Evolutionary conservation across 1,284 basidiomycete species (phyloP).

Genomic region (Bondarzewia mesenterica): DNA sequence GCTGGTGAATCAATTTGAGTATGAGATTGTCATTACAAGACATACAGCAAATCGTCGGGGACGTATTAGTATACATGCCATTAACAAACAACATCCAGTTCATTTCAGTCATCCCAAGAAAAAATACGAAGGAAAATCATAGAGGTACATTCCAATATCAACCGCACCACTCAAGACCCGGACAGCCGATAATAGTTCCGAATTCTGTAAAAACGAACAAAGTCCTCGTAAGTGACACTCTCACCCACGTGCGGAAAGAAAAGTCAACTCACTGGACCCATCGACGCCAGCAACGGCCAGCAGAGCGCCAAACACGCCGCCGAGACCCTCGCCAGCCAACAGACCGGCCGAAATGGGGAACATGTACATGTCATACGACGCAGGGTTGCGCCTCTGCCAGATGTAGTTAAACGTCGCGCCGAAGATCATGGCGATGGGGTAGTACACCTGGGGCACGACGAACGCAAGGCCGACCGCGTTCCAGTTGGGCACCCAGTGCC

Average conservation of each 20-base stretch:
- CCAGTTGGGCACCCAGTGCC: conserved; percentile 55
- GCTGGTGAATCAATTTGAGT: too few relatives aligned
- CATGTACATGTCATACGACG: conserved; percentile 48
- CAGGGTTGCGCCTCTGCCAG: conserved; percentile 42
- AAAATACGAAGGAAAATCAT: too few relatives aligned
- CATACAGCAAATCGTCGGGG: too few relatives aligned
- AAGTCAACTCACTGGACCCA: conserved; percentile 18
- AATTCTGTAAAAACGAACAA: neutral
- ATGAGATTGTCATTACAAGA: too few relatives aligned
- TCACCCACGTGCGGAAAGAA: neutral
- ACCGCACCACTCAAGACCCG: neutral
- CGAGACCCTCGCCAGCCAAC: conserved; percentile 63
- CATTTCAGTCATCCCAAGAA: too few relatives aligned
- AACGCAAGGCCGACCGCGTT: conserved; percentile 55
- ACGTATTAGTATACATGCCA: too few relatives aligned
- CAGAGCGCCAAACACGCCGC: conserved; percentile 58
- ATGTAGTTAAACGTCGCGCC: conserved; percentile 32
- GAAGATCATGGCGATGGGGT: conserved; percentile 39
- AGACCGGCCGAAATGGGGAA: conserved; percentile 55
- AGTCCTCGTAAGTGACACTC: neutral
- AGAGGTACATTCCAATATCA: too few relatives aligned
- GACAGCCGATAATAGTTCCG: conserved; percentile 4
- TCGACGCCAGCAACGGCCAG: conserved; percentile 42
- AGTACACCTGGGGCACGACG: conserved; percentile 40
- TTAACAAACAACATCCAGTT: too few relatives aligned